A percentile compares a stretch with the other conserved stretches of the same genome.
Evolutionary conservation across 345 rosid species (phyloP).

Genomic region (Theobroma cacao): DNA sequence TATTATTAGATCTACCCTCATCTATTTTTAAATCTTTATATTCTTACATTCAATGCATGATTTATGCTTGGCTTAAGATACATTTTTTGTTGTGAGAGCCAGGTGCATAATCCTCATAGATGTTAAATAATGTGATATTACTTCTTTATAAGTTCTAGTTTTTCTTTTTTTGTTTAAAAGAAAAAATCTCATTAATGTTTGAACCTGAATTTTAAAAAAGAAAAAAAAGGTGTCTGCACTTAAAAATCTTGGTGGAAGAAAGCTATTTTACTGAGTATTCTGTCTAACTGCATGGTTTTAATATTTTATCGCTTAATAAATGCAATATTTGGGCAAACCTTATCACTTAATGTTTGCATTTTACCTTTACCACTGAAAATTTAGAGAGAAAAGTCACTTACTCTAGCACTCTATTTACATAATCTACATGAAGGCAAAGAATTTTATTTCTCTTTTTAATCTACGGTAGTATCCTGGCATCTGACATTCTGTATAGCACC

Average conservation of each 20-base stretch:
- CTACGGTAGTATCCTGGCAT: conserved; percentile 1
- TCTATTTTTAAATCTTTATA: neutral
- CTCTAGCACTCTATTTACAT: no score
- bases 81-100: neutral
- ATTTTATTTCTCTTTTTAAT: neutral
- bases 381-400: no score
- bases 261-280: no score
- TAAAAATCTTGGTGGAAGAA: neutral
- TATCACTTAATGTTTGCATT: neutral
- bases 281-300: neutral
- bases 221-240: no score
- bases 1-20: neutral
- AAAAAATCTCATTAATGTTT: no score
- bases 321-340: neutral
- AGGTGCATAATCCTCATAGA: neutral
- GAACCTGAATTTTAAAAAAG: neutral
- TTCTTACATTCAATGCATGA: neutral
- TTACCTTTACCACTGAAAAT: neutral
- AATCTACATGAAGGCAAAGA: no score
- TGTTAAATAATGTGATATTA: neutral
- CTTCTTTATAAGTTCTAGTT: neutral
- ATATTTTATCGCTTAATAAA: neutral
- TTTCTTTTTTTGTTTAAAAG: neutral
- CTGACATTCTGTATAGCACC: neutral
- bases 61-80: neutral